These are phyloP conservation scores for Irpex sp. DNA, from an alignment of 1,284 basidiomycete species.

Conservation along the genomic window DNA sequence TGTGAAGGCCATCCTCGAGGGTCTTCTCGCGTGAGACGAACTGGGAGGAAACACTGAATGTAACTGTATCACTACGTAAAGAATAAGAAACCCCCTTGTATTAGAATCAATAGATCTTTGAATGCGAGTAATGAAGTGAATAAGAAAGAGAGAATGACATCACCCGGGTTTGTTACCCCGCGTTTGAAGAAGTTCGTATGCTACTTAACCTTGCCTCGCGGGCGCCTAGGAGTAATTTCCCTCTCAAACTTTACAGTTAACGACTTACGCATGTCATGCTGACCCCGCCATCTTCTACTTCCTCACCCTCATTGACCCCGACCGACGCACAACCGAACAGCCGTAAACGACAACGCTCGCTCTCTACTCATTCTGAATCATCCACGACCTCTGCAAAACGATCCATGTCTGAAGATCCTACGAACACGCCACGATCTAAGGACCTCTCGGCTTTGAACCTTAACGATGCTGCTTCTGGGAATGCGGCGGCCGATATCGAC, in stretches of 20 bases:
- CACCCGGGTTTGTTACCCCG: not conserved
- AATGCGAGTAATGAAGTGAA: not conserved
- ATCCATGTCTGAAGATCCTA: conserved; percentile 56
- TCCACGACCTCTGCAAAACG: conserved; percentile 71
- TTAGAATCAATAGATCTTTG: not conserved
- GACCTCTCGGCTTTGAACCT: conserved; percentile 39
- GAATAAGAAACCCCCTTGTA: not conserved
- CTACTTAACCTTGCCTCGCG: no score
- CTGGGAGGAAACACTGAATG: no score
- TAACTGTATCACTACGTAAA: not conserved
- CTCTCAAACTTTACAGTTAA: not conserved
- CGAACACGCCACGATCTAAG: conserved; percentile 40
- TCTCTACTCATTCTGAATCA: conserved; percentile 45
- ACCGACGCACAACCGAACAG: conserved; percentile 22
- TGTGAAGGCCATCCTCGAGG: conserved; percentile 75
- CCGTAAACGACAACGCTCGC: conserved; percentile 48
- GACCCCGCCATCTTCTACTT: conserved; percentile 27
- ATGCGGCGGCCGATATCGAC: conserved; percentile 42
- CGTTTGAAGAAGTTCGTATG: not conserved
- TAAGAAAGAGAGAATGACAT: not conserved
- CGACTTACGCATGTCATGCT: conserved; percentile 18
- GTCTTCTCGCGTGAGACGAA: conserved; percentile 25
- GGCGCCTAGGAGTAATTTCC: not conserved
- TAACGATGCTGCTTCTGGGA: conserved; percentile 29
- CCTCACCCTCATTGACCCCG: conserved; percentile 22